These are phyloP conservation scores for Ustulina deusta DNA, from an alignment of 2,329 filamentous ascomycete species.

Conservation along the genomic window DNA sequence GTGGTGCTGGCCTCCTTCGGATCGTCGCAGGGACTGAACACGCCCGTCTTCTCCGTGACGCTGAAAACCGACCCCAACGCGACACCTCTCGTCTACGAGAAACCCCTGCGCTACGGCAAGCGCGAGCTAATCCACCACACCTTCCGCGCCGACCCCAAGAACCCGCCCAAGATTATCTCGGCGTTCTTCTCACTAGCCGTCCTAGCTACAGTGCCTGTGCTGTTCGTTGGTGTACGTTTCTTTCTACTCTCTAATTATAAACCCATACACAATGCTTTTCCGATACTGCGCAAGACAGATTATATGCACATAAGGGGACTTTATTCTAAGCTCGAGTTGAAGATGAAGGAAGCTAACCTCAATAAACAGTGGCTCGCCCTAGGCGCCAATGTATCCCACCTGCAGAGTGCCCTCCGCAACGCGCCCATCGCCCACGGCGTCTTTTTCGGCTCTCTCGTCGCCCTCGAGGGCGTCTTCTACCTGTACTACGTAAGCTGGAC, in stretches of 20 bases:
- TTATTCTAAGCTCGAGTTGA: no score
- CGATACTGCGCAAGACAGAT: not conserved
- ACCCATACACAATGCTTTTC: not conserved
- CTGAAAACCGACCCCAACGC: slow-evolving; percentile 72
- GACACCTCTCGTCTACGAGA: slow-evolving; percentile 70
- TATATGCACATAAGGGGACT: not conserved
- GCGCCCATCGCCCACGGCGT: slow-evolving; percentile 84
- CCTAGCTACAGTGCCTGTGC: slow-evolving; percentile 76
- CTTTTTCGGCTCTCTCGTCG: slow-evolving; percentile 88
- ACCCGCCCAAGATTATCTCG: slow-evolving; percentile 83
- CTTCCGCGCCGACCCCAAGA: slow-evolving; percentile 84
- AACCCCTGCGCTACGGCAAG: slow-evolving; percentile 85
- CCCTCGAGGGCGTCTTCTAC: slow-evolving; percentile 93
- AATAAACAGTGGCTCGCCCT: slow-evolving; percentile 77
- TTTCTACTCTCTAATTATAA: not conserved
- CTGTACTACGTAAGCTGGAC: slow-evolving; percentile 94
- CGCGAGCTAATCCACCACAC: slow-evolving; percentile 89
- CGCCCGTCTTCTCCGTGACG: slow-evolving; percentile 78
- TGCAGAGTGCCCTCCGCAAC: slow-evolving; percentile 77
- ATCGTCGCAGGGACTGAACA: slow-evolving; percentile 73
- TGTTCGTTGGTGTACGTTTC: slow-evolving; percentile 75
- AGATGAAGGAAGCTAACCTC: slow-evolving; percentile 17
- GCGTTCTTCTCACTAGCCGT: slow-evolving; percentile 81
- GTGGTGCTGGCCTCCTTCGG: slow-evolving; percentile 91
- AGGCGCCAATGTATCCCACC: slow-evolving; percentile 85